Percentiles rank a stretch among this genome's conserved stretches.
phyloP scores from a whole-genome alignment of 129 eudicot genomes.

The Lactuca saligna region DNA sequence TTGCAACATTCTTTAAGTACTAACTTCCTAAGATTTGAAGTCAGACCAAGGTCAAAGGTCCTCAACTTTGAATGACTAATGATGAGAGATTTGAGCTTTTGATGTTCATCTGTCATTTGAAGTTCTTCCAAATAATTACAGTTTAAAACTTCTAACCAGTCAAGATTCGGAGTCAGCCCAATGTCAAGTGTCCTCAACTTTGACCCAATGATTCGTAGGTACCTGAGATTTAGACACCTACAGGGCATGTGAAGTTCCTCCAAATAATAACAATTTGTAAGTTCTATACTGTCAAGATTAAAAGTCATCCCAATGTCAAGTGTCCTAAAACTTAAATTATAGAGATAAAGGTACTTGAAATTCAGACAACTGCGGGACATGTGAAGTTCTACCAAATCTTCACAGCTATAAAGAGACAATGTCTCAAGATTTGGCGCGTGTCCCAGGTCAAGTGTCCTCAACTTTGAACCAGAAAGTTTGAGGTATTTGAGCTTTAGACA shows the following conservation, averaged over 20 bases:
- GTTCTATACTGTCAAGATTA: not conserved
- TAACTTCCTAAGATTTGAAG: not conserved
- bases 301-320: not conserved
- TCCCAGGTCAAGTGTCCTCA: not conserved
- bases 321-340: no score
- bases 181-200: no score
- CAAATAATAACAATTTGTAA: no score
- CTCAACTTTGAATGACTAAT: not conserved
- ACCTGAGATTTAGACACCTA: no score
- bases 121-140: not conserved
- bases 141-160: no score
- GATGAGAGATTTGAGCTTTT: not conserved
- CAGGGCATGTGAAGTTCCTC: no score
- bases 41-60: not conserved
- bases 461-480: not conserved
- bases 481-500: not conserved
- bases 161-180: no score
- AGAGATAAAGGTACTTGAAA: not conserved
- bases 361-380: not conserved
- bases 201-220: no score
- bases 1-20: not conserved
- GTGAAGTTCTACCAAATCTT: not conserved
- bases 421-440: not conserved
- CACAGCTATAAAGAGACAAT: not conserved
- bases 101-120: not conserved